Evolutionary conservation across 208 protist genomes (phyloP), one percentile per base, ranked within the genome.

Genomic region (Acanthamoeba sp.): DNA sequence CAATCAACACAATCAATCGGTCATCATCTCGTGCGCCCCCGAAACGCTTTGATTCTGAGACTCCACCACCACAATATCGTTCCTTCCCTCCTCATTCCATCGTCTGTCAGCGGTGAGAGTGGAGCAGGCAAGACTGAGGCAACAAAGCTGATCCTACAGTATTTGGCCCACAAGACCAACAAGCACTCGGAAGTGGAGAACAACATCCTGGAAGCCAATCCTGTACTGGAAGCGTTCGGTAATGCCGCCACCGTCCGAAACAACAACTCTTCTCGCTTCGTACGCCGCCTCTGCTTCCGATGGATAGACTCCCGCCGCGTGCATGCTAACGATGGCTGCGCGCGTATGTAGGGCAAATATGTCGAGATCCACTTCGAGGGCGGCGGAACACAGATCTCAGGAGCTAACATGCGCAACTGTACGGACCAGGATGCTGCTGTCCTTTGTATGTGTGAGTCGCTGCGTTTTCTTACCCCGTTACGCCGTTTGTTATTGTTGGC

Each of bases 81-180:
- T 16, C 24, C 34, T 69, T 2, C 27, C 34, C 69, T 66, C 50
- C 3, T 91, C 85, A 36, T 24, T 71, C 93, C 96, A 55, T n/a
- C n/a, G n/a, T n/a, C n/a, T n/a, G n/a, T n/a, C 76, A 97, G 52
- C 95, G 98, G 98, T 91, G 98, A 98, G 94, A 97, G 95, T 52
- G 98, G 98, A 85, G 97, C 98, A 24, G 98, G 98, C 85, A 98
- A 98, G 87, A 98, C 97, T 0, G 97, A 98, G 69, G 96, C 94
- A 22, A 76, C 94, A 85, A 95, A 94, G 89, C 96, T 97, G 16
- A 94, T 97, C 52, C 91, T 98, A 55, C 96, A 98, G 89, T 98
- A 97, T 82, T 66, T 98, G 14, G 95, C 96, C 42, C 48, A 76
- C 34, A 84, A 96, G 36, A 85, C 85, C 45, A 66, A 78, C 34